Conservation (phyloP, 2,329 filamentous ascomycete genomes). For the Clathrospora elynae region DNA sequence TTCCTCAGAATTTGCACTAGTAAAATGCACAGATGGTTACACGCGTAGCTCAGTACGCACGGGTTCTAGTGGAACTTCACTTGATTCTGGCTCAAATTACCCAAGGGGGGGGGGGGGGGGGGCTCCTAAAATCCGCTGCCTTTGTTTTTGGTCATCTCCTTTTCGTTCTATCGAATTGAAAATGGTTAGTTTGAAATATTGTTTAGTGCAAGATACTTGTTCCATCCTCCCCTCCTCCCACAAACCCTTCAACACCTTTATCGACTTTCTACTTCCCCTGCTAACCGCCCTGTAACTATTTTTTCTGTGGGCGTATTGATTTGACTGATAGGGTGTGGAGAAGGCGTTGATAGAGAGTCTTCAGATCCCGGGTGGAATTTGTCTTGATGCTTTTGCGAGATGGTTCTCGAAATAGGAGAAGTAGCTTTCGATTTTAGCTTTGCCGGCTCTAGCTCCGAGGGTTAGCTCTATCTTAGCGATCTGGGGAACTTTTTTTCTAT, state of each 20-base stretch:
- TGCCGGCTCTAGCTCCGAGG: conserved; percentile 57
- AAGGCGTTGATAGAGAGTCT: conserved; percentile 52
- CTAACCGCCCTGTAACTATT: conserved; percentile 67
- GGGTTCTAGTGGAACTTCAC: too few relatives aligned
- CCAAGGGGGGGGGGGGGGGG: too few relatives aligned
- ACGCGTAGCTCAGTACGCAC: too few relatives aligned
- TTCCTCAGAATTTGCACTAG: too few relatives aligned
- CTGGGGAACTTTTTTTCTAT: neutral
- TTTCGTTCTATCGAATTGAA: neutral
- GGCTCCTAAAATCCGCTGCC: too few relatives aligned
- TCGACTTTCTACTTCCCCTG: conserved; percentile 65
- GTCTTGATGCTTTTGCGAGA: conserved; percentile 42
- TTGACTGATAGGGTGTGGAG: conserved; percentile 54
- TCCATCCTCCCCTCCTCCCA: conserved; percentile 67
- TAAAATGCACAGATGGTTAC: too few relatives aligned
- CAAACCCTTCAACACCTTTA: conserved; percentile 63
- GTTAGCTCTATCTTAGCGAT: neutral
- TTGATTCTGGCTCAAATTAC: too few relatives aligned
- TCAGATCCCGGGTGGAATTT: conserved; percentile 24
- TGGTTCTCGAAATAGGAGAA: conserved; percentile 55
- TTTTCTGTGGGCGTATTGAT: too few relatives aligned
- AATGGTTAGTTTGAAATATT: neutral
- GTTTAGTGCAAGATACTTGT: conserved; percentile 55
- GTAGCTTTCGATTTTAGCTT: conserved; percentile 55
- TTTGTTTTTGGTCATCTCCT: neutral